Base-by-base conservation (phyloP, 805 yeast genomes). In the Monosporozyma yasuniensis region DNA sequence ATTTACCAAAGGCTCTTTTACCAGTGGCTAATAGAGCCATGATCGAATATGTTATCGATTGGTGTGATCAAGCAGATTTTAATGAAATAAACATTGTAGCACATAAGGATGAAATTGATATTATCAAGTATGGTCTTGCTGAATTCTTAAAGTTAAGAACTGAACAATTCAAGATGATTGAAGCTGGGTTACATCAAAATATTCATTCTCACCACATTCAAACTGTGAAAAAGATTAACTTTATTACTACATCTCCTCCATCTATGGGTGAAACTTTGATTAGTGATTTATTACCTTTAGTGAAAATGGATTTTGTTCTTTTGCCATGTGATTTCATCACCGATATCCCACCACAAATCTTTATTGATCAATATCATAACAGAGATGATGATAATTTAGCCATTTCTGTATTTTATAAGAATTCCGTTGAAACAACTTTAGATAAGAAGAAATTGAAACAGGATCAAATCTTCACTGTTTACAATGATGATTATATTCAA, bases 281-380 rank as follows among this genome's bases (percentile, higher is more conserved):
- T 47, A 56, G 52, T 43, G 75, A 78, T 50, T 67, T 77, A 54
- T 70, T 77, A 45, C 71, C 69, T 9, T 63, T 68, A 48, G 60
- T 69, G 28, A 55, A 63, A 47, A 61, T 73, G 32, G 82, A 83
- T 61, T 83, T 88, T 60, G 87, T 89, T n/a, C 67, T 93, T 30
- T 69, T 93, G 49, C 97, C 98, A 7, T 91, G 97, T 70, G 99
- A 95, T 66, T 87, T 93, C 63, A 74, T 95, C 48, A 89, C 98
- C 2, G 91, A 90, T 63, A 72, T 91, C 37, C 96, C 96, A 3
- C 96, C 98, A 10, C 91, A 87, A 60, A 83, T 84, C 18, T 74
- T 93, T 30, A 80, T 89, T 43, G 96, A 91, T 61, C 85, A 84
- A 47, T 90, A 83, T 65, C 74, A 96, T 60, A 82, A 82, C 56